A percentile compares a stretch with the other conserved stretches of the same genome.
Evolutionary conservation across 1,284 basidiomycete genomes (phyloP).

Genomic region (Salmacisia buchloeana): DNA sequence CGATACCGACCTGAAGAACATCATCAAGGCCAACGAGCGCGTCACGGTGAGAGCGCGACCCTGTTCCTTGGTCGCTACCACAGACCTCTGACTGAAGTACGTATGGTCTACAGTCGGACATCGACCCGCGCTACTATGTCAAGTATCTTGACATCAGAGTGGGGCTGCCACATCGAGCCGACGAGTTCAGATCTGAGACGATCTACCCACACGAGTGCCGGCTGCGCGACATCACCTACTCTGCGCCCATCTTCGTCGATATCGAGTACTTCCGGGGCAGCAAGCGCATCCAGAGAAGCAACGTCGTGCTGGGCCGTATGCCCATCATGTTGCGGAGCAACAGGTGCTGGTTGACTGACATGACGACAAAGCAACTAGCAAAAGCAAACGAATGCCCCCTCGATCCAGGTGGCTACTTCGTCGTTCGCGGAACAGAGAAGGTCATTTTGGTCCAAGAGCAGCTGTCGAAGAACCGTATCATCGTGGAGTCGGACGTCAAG

Average conservation of each 20-base stretch:
- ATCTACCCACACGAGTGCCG: constrained; percentile 98
- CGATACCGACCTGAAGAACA: constrained; percentile 76
- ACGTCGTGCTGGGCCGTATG: constrained; percentile 82
- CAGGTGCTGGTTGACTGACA: constrained; percentile 73
- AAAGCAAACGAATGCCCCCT: constrained; percentile 95
- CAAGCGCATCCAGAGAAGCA: constrained; percentile 74
- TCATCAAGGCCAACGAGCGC: constrained; percentile 55
- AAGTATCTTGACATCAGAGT: constrained; percentile 87
- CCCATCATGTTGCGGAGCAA: constrained; percentile 97
- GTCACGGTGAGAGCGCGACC: constrained; percentile 25
- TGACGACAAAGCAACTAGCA: constrained; percentile 73
- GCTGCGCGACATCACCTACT: constrained; percentile 90
- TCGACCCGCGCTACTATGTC: constrained; percentile 94
- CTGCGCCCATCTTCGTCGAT: constrained; percentile 87
- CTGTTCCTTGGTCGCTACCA: constrained; percentile 77
- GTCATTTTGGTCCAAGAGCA: constrained; percentile 99
- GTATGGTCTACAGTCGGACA: constrained; percentile 71
- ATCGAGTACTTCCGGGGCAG: constrained; percentile 92
- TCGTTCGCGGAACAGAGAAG: constrained; percentile 98
- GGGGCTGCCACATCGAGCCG: constrained; percentile 69
- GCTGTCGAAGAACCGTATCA: constrained; percentile 97
- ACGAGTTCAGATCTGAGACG: constrained; percentile 70
- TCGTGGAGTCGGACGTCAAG: constrained; percentile 72
- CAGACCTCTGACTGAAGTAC: not conserved
- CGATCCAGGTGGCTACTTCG: constrained; percentile 98